Evolutionary conservation across 441 rosid genomes (phyloP), one percentile per base, ranked within the genome.

Genomic region (Erysimum pusillum): DNA sequence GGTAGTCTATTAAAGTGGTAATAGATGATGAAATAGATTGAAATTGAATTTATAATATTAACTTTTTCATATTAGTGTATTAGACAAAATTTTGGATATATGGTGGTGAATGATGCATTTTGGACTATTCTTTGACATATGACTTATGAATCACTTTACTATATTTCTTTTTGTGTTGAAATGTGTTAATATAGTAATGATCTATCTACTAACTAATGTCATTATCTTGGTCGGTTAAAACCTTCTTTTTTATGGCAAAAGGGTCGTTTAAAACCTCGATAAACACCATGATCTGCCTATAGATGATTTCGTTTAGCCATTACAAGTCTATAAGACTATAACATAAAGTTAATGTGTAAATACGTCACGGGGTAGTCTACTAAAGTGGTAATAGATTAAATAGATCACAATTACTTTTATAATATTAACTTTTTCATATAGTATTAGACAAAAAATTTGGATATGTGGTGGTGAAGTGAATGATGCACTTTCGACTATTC

Each of bases 21-120:
- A 65, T 20, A 22, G 32, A 57, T 56, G 10, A 46, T 17, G 49
- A 39, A 39, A 22, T 22, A 1, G 2, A 10, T 32, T n/a, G n/a
- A 46, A 32, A 31, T 46, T 15, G 31, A 46, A 48, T 48, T 48
- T 48, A 17, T 35, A 65, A 45, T 56, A 35, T 31, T 4, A 25
- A 41, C 58, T 64, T 64, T 72, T 56, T 63, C 69, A 18, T 63
- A 17, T 28, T 11, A 6, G 53, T 41, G 54, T 17, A 35, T 13
- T 41, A 41, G 22, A 63, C 38, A 44, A 63, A 63, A n/a, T 41
- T 63, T 54, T n/a, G 46, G 57, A 73, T 63, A 63, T 42, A 44
- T 58, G 25, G 67, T 74, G 78, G 52, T 18, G 48, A 13, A 66
- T 74, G 60, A 66, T 31, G 44, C 60, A 57, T 67, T 74, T 76